These are phyloP conservation scores for Tausonia pullulans DNA, from an alignment of 1,284 basidiomycete species.

Conservation along the genomic window DNA sequence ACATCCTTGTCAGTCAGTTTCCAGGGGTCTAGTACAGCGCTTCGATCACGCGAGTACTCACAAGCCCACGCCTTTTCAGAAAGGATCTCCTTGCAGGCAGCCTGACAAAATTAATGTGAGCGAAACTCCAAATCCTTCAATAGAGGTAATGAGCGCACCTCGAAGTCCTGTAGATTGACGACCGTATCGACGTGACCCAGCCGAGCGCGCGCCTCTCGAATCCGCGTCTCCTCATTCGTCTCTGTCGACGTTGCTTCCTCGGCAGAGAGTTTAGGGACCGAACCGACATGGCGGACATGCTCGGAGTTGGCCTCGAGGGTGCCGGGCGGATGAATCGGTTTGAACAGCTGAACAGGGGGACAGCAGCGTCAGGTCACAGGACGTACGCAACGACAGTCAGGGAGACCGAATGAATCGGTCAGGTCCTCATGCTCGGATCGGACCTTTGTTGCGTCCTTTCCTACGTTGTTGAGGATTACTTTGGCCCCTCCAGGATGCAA, in stretches of 20 bases:
- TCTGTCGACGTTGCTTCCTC: constrained; percentile 39
- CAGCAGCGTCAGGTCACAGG: constrained; percentile 16
- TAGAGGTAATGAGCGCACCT: constrained; percentile 20
- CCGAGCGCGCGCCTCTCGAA: constrained; percentile 47
- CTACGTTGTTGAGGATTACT: constrained; percentile 9
- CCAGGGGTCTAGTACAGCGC: neutral
- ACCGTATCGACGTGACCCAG: constrained; percentile 54
- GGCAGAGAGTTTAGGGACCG: neutral
- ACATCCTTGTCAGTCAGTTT: neutral
- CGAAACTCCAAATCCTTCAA: neutral
- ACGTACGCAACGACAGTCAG: constrained; percentile 38
- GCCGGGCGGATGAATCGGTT: constrained; percentile 4
- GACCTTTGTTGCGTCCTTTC: constrained; percentile 11
- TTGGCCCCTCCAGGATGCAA: constrained; percentile 11
- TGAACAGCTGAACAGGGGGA: neutral
- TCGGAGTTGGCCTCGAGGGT: neutral
- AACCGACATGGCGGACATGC: neutral
- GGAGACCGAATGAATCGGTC: constrained; percentile 35
- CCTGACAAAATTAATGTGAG: neutral
- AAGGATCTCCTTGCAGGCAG: constrained; percentile 34
- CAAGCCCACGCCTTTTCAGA: constrained; percentile 42
- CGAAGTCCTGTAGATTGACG: constrained; percentile 61
- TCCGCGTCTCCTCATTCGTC: constrained; percentile 58
- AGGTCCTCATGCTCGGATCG: constrained; percentile 29
- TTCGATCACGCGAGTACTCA: neutral